Percentiles rank a stretch among this genome's conserved stretches.
Evolutionary conservation across 2,329 filamentous ascomycete genomes (phyloP).

Genomic region (Beauveria bassiana): DNA sequence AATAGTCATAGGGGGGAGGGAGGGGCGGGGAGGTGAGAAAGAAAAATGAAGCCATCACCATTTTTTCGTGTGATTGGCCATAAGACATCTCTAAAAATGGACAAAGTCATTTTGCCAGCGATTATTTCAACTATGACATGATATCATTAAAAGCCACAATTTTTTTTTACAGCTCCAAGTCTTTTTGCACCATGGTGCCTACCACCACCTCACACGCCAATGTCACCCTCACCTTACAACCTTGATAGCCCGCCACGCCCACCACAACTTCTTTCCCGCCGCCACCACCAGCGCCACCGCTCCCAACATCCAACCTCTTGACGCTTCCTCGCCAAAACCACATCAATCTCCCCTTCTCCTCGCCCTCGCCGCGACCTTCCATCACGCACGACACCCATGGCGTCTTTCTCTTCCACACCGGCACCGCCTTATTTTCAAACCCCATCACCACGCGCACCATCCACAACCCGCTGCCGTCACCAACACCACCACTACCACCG

Average conservation of each 20-base stretch:
- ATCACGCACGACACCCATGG: conserved; percentile 68
- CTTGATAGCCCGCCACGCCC: conserved; percentile 41
- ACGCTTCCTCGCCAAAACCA: conserved; percentile 62
- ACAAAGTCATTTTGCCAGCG: too few species aligned
- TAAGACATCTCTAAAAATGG: too few species aligned
- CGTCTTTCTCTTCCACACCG: conserved; percentile 54
- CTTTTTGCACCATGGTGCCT: conserved; percentile 39
- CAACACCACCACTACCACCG: too few species aligned
- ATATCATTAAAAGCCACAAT: not conserved
- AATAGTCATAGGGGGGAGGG: too few species aligned
- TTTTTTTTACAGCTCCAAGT: conserved; percentile 13
- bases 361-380: conserved; percentile 30
- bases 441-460: conserved; percentile 59
- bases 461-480: conserved; percentile 13
- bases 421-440: conserved; percentile 58
- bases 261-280: conserved; percentile 50
- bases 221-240: conserved; percentile 54
- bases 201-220: conserved; percentile 84
- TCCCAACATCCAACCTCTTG: conserved; percentile 41
- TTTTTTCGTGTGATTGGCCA: not conserved
- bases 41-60: not conserved
- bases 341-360: conserved; percentile 36
- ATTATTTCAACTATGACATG: too few species aligned
- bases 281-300: conserved; percentile 14
- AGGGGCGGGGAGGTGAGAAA: too few species aligned